Base-by-base conservation (phyloP, 2,329 filamentous ascomycete species). In the Penicillium sp. region DNA sequence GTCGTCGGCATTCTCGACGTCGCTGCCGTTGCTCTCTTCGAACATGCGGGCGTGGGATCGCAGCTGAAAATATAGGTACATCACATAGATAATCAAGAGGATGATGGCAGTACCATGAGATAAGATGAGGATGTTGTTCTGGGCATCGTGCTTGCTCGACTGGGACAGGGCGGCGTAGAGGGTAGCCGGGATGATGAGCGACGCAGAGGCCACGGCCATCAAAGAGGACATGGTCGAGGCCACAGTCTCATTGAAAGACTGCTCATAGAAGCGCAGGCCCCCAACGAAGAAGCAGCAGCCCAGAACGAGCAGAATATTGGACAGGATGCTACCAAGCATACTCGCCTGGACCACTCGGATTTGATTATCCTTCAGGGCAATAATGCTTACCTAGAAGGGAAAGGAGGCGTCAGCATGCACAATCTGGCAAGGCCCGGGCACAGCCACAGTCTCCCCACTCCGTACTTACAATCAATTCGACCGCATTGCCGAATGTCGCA, bases 281-380 rank as follows among this genome's bases (percentile, higher is more conserved):
- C 86, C 86, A 39, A 86, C 77, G 51, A 89, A 73, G 70, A 88
- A 88, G 66, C 84, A 88, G 75, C 86, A 87, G 55, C 85, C 84
- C 61, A 89, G 77, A 32, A 89, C 91, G 15, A 97, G 80, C 6
- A 97, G 77, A 50, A 96, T 83, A 67, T 97, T 97, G 51, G 91
- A 96, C 26, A 97, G 75, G 55, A 97, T 94, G 59, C 87, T 94
- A 33, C 93, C 91, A 21, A 97, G 81, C 90, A 97, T 97, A 50
- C 88, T 94, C 14, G 91, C 86, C 70, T 97, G 93, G n/a, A 97
- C 91, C 51, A 97, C 90, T 57, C 91, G 83, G 60, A 96, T 94
- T 69, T 97, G 86, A 48, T 82, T 81, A 55, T 93, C 81, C 51
- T 75, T 80, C 31, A 98, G 77, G 13, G 93, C 93, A 50, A 97